Conservation (phyloP, 2,329 filamentous ascomycete genomes). For the Exophiala sp. region DNA sequence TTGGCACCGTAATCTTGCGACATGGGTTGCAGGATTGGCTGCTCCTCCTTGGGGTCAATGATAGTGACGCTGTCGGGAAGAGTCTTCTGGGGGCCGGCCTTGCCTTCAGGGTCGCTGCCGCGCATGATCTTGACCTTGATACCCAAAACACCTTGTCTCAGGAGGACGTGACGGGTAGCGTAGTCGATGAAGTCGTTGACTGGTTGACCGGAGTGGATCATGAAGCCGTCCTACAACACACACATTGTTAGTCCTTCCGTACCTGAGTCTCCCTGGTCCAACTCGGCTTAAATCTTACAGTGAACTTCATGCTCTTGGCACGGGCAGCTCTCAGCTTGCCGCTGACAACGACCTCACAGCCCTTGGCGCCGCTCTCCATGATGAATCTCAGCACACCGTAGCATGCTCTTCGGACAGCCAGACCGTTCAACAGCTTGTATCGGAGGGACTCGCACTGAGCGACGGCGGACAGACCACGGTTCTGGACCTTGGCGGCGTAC, state of each 20-base stretch:
- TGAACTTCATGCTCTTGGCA: constrained; percentile 99
- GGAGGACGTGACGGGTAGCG: constrained; percentile 97
- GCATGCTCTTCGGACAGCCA: constrained; percentile 96
- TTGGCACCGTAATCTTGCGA: constrained; percentile 99
- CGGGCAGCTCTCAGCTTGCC: constrained; percentile 98
- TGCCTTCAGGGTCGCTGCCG: constrained; percentile 98
- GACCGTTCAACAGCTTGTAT: constrained; percentile 99
- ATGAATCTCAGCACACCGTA: constrained; percentile 99
- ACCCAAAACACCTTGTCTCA: constrained; percentile 98
- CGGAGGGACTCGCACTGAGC: constrained; percentile 99
- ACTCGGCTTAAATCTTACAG: constrained; percentile 61
- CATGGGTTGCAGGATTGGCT: constrained; percentile 86
- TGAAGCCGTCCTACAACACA: constrained; percentile 74
- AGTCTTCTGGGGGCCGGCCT: constrained; percentile 93
- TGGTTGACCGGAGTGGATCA: constrained; percentile 99
- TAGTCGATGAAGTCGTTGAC: constrained; percentile 99
- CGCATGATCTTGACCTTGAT: constrained; percentile 99
- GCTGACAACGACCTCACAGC: constrained; percentile 98
- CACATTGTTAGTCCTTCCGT: not conserved
- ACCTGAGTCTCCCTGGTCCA: no score
- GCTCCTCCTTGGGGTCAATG: constrained; percentile 99
- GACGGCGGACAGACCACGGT: constrained; percentile 98
- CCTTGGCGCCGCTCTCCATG: constrained; percentile 99
- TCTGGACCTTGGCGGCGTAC: constrained; percentile 99
- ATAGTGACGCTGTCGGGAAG: constrained; percentile 98